These are phyloP conservation scores for Kwoniella bestiolae DNA, from an alignment of 768 basidiomycete genomes.

Conservation along the genomic window DNA sequence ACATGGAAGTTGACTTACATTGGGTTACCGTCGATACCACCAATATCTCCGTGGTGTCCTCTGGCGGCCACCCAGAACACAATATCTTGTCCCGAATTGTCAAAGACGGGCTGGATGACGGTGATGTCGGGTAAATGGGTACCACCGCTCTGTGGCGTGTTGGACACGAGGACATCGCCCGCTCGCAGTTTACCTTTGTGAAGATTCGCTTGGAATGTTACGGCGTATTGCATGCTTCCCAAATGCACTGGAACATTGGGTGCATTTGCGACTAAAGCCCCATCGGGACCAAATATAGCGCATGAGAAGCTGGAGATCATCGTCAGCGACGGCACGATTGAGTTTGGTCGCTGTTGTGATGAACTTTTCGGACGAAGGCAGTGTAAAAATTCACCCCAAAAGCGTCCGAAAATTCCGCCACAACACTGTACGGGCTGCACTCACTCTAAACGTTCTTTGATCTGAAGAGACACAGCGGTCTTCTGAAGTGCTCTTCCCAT, in stretches of 20 bases:
- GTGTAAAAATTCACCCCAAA: too few species aligned
- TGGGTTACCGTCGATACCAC: constrained; percentile 60
- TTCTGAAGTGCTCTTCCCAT: constrained; percentile 91
- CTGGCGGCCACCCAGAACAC: constrained; percentile 67
- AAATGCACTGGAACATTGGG: constrained; percentile 56
- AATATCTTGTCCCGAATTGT: constrained; percentile 59
- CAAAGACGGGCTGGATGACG: constrained; percentile 89
- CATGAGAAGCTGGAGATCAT: constrained; percentile 64
- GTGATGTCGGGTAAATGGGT: constrained; percentile 86
- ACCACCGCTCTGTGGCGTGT: constrained; percentile 38
- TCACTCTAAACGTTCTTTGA: constrained; percentile 85
- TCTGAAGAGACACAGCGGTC: constrained; percentile 90
- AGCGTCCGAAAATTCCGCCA: too few species aligned
- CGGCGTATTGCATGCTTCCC: constrained; percentile 41
- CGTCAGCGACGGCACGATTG: constrained; percentile 29
- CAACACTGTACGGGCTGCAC: constrained; percentile 65
- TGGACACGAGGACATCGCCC: constrained; percentile 92
- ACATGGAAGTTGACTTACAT: constrained; percentile 41
- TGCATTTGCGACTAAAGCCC: constrained; percentile 90
- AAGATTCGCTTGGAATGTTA: constrained; percentile 34
- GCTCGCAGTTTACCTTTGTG: constrained; percentile 62
- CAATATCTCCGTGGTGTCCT: constrained; percentile 80
- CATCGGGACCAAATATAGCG: constrained; percentile 90
- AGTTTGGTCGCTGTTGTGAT: too few species aligned
- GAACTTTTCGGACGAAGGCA: too few species aligned